Conservation (phyloP, 176 grass and related monocot genomes). For the Aegilops longissima region DNA sequence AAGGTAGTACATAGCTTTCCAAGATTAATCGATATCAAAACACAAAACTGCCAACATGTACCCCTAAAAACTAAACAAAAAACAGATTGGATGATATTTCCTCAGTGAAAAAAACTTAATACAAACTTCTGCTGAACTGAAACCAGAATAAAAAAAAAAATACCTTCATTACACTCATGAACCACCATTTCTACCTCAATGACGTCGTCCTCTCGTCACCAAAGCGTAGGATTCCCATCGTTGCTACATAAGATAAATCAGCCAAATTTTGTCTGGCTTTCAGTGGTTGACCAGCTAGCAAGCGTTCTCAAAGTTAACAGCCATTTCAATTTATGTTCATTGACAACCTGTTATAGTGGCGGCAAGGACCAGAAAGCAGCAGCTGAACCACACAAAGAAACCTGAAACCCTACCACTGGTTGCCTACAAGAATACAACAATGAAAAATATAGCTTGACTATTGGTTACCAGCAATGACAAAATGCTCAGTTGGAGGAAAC, state of each 20-base stretch:
- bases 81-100: background rate
- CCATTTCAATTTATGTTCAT: background rate
- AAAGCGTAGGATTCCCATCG: background rate
- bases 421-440: background rate
- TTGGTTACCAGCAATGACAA: background rate
- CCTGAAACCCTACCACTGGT: conserved; percentile 1
- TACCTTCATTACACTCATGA: background rate
- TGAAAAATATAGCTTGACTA: background rate
- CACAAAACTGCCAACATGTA: too few relatives aligned
- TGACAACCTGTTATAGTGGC: background rate
- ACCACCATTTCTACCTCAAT: background rate
- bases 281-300: background rate
- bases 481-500: background rate
- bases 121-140: background rate
- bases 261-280: background rate
- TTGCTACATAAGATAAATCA: background rate
- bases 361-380: background rate
- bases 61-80: too few relatives aligned
- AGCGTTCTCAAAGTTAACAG: background rate
- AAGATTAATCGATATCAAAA: too few relatives aligned
- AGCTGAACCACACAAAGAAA: background rate
- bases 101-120: background rate
- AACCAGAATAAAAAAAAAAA: background rate
- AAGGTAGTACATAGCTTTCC: too few relatives aligned
- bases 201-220: background rate